These are phyloP conservation scores for Boletellus ananas DNA, from an alignment of 768 basidiomycete species.

Conservation along the genomic window DNA sequence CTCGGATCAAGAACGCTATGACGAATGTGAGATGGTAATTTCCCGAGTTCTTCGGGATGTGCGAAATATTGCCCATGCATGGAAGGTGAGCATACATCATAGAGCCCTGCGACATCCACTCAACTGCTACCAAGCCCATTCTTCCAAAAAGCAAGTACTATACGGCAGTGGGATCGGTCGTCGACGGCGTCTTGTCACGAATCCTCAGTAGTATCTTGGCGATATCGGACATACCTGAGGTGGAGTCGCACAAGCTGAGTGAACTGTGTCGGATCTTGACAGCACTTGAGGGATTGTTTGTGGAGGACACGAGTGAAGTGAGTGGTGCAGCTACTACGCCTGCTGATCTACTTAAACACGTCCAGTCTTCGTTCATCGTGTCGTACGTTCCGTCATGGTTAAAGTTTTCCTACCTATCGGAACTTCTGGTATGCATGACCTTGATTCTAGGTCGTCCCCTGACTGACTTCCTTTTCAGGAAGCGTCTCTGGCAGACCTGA, in stretches of 20 bases:
- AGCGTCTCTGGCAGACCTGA: slow-evolving; percentile 87
- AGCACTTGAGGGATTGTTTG: slow-evolving; percentile 77
- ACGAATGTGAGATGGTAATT: slow-evolving; percentile 70
- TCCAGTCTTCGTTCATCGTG: slow-evolving; percentile 68
- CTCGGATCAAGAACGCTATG: slow-evolving; percentile 68
- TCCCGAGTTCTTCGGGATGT: slow-evolving; percentile 61
- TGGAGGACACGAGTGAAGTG: slow-evolving; percentile 60
- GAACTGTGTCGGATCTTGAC: slow-evolving; percentile 79
- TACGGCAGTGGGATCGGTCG: slow-evolving; percentile 62
- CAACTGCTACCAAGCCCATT: slow-evolving; percentile 44
- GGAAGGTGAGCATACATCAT: slow-evolving; percentile 59
- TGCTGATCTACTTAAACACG: not conserved
- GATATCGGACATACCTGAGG: slow-evolving; percentile 81
- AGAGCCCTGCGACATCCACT: not conserved
- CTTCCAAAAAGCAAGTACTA: slow-evolving; percentile 73
- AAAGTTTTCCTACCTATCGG: slow-evolving; percentile 91
- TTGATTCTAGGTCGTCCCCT: not conserved
- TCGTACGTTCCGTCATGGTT: slow-evolving; percentile 91
- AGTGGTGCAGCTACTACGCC: slow-evolving; percentile 10
- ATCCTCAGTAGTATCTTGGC: slow-evolving; percentile 72
- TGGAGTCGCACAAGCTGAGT: slow-evolving; percentile 78
- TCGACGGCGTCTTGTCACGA: slow-evolving; percentile 62
- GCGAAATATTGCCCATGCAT: slow-evolving; percentile 55
- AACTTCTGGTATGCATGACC: slow-evolving; percentile 66
- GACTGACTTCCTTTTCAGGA: slow-evolving; percentile 48